Conservation (phyloP, 1,284 basidiomycete genomes). For the Psilocybe mexicana region DNA sequence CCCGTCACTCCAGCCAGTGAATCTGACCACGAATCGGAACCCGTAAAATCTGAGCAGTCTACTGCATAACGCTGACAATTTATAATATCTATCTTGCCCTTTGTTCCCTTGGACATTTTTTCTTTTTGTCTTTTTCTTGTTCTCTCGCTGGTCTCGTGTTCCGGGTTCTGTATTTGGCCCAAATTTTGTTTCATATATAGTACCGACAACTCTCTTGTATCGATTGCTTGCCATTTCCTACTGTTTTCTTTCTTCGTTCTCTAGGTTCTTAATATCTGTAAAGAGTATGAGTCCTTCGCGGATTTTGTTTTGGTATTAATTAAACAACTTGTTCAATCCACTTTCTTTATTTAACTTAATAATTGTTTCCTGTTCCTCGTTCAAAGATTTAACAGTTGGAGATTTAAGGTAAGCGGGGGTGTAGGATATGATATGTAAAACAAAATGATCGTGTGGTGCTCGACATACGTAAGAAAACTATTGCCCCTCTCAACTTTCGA, state of each 20-base stretch:
- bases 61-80: slow-evolving; percentile 15
- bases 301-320: slow-evolving; percentile 26
- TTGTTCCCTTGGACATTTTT: slow-evolving; percentile 13
- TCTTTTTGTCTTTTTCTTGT: slow-evolving; percentile 21
- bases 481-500: not conserved
- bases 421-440: not conserved
- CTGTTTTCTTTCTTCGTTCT: slow-evolving; percentile 26
- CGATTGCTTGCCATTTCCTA: slow-evolving; percentile 17
- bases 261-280: slow-evolving; percentile 30
- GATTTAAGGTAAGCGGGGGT: not conserved
- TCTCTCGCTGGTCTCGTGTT: slow-evolving; percentile 13
- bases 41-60: slow-evolving; percentile 45
- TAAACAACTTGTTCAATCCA: slow-evolving; percentile 20
- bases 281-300: slow-evolving; percentile 19
- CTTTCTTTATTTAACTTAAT: slow-evolving; percentile 30
- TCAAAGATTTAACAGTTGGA: not conserved
- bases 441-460: not conserved
- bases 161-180: slow-evolving; percentile 13
- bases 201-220: slow-evolving; percentile 21
- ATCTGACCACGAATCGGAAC: slow-evolving; percentile 43
- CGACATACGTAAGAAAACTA: not conserved
- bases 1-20: slow-evolving; percentile 56
- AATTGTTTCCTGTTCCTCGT: not conserved
- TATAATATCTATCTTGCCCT: slow-evolving; percentile 17
- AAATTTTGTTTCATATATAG: slow-evolving; percentile 22